Conservation (phyloP, 805 yeast genomes). For the Wilhelminamyces savonicus region DNA sequence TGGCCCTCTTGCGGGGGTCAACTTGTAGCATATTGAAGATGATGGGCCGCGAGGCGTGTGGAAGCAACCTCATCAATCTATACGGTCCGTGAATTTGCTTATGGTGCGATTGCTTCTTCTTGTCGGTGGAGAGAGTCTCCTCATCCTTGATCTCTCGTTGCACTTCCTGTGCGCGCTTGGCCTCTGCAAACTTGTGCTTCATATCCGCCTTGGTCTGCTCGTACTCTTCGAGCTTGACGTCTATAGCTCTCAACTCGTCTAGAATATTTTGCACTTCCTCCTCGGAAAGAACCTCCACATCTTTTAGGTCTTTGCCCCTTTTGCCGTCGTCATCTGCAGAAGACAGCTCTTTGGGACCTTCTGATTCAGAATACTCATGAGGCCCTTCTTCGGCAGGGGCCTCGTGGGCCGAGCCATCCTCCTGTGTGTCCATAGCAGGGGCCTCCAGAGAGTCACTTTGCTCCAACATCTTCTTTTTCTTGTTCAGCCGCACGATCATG, state of each 20-base stretch:
- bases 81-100: slow-evolving; percentile 78
- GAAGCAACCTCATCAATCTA: slow-evolving; percentile 70
- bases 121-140: slow-evolving; percentile 4
- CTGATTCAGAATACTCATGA: too few relatives aligned
- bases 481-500: slow-evolving; percentile 35
- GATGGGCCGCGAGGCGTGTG: slow-evolving; percentile 78
- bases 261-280: slow-evolving; percentile 26
- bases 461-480: slow-evolving; percentile 26
- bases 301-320: slow-evolving; percentile 12
- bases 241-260: slow-evolving; percentile 31
- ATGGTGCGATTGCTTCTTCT: slow-evolving; percentile 32
- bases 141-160: slow-evolving; percentile 4
- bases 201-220: slow-evolving; percentile 28
- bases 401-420: background rate
- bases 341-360: too few relatives aligned
- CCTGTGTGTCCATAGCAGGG: too few relatives aligned
- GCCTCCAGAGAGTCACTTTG: background rate
- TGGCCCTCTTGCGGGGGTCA: slow-evolving; percentile 58
- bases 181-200: slow-evolving; percentile 24
- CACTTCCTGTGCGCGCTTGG: slow-evolving; percentile 6
- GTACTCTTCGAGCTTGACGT: slow-evolving; percentile 28
- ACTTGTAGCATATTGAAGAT: slow-evolving; percentile 59
- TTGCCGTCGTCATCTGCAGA: slow-evolving; percentile 6
- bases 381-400: background rate
- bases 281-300: slow-evolving; percentile 24